phyloP scores from a whole-genome alignment of 768 basidiomycete species.

The Lactarius akahatsu region DNA sequence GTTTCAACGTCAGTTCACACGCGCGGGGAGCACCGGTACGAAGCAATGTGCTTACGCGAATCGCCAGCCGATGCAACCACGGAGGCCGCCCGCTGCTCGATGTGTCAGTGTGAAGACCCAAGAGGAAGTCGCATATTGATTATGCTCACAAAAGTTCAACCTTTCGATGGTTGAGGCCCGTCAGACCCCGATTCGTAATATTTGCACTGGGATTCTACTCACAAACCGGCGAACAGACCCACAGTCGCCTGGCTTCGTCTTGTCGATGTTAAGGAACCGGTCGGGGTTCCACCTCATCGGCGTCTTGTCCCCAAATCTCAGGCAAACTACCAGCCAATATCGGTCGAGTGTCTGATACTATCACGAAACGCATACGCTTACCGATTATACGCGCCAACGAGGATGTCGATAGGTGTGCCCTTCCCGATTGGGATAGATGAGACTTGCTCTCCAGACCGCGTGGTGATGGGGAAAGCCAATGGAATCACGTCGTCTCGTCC shows the following conservation, averaged over 20 bases:
- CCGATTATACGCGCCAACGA: constrained; percentile 26
- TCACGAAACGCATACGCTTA: background rate
- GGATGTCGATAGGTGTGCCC: constrained; percentile 24
- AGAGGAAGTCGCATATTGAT: background rate
- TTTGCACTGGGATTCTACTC: constrained; percentile 1
- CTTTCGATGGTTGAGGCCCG: constrained; percentile 6
- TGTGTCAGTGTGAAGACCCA: constrained; percentile 3
- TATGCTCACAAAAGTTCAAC: constrained; percentile 27
- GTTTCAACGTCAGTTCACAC: background rate
- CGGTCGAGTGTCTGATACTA: background rate
- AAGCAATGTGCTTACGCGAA: constrained; percentile 17
- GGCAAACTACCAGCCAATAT: constrained; percentile 14
- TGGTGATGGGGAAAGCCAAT: constrained; percentile 22
- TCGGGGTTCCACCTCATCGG: constrained; percentile 27
- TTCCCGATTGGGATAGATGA: constrained; percentile 24
- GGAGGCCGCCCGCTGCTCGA: constrained; percentile 24
- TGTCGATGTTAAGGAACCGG: constrained; percentile 27
- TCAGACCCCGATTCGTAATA: background rate
- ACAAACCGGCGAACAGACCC: constrained; percentile 28
- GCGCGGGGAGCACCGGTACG: no score
- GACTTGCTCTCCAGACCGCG: constrained; percentile 23
- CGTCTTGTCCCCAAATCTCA: constrained; percentile 27
- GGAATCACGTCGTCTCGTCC: constrained; percentile 27
- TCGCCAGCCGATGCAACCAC: constrained; percentile 25
- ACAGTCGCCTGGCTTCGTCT: constrained; percentile 18